phyloP scores from a whole-genome alignment of 2,329 filamentous ascomycete species.

The Xylariaceae sp. region DNA sequence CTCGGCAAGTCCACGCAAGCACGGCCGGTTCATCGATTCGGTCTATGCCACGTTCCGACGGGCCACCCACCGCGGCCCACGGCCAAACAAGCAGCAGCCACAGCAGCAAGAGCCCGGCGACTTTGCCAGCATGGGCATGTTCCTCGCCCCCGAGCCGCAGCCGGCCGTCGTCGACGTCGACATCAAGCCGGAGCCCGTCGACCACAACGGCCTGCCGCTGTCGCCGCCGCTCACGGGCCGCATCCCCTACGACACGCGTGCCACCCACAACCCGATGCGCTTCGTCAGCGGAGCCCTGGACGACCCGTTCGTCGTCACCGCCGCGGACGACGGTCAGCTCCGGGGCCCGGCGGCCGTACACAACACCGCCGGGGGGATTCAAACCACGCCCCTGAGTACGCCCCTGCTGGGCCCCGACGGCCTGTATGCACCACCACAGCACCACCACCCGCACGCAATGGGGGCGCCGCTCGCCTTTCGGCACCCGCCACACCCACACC shows the following conservation, averaged over 20 bases:
- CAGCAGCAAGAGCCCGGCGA: conserved; percentile 5
- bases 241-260: conserved; percentile 15
- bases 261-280: conserved; percentile 8
- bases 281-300: conserved; percentile 24
- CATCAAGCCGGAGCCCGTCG: conserved; percentile 15
- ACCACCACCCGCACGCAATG: conserved; percentile 16
- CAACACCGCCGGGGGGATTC: conserved; percentile 3
- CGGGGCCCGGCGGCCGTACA: conserved; percentile 8
- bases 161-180: conserved; percentile 8
- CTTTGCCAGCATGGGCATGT: conserved; percentile 8
- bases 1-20: conserved; percentile 18
- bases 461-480: conserved; percentile 8
- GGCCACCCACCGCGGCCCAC: conserved; percentile 16
- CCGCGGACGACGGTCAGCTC: conserved; percentile 16
- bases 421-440: no score
- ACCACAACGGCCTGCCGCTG: conserved; percentile 17
- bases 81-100: conserved; percentile 10
- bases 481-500: conserved; percentile 6
- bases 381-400: conserved; percentile 17
- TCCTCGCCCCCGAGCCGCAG: conserved; percentile 4
- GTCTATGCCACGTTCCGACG: conserved; percentile 21
- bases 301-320: conserved; percentile 24
- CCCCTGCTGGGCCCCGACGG: no score
- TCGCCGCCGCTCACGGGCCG: conserved; percentile 23
- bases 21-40: conserved; percentile 19